phyloP scores from a whole-genome alignment of 2,329 filamentous ascomycete species.

The Colletotrichum higginsianum region DNA sequence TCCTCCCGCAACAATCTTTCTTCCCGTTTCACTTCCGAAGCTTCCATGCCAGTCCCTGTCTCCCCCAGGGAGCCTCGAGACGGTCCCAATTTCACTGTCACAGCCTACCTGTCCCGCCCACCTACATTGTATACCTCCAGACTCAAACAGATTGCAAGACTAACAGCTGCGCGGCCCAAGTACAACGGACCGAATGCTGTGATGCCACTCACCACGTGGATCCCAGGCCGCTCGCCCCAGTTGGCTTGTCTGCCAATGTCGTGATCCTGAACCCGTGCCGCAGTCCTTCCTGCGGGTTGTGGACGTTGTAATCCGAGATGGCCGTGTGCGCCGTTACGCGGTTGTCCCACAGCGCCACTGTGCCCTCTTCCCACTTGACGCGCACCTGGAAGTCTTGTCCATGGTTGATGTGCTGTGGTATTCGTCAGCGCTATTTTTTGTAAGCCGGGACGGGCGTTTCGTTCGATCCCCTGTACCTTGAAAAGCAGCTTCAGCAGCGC shows the following conservation, averaged over 20 bases:
- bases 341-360: conserved; percentile 80
- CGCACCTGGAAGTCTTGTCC: conserved; percentile 79
- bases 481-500: conserved; percentile 80
- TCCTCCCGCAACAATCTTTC: conserved; percentile 11
- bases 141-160: conserved; percentile 16
- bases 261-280: conserved; percentile 60
- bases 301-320: conserved; percentile 60
- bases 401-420: conserved; percentile 58
- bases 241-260: conserved; percentile 55
- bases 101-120: conserved; percentile 1
- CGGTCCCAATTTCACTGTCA: not conserved
- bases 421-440: not conserved
- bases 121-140: not conserved
- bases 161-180: conserved; percentile 9
- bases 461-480: conserved; percentile 47
- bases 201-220: conserved; percentile 51
- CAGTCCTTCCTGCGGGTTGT: conserved; percentile 56
- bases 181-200: conserved; percentile 15
- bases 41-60: conserved; percentile 6
- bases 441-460: not conserved
- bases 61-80: not conserved
- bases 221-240: conserved; percentile 55
- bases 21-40: conserved; percentile 28
- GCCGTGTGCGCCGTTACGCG: conserved; percentile 64
- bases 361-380: conserved; percentile 75